A percentile compares a stretch with the other conserved stretches of the same genome.
These are phyloP conservation scores for Bacterosira constricta DNA, from an alignment of 108 stramenopile species.

Conservation along the genomic window DNA sequence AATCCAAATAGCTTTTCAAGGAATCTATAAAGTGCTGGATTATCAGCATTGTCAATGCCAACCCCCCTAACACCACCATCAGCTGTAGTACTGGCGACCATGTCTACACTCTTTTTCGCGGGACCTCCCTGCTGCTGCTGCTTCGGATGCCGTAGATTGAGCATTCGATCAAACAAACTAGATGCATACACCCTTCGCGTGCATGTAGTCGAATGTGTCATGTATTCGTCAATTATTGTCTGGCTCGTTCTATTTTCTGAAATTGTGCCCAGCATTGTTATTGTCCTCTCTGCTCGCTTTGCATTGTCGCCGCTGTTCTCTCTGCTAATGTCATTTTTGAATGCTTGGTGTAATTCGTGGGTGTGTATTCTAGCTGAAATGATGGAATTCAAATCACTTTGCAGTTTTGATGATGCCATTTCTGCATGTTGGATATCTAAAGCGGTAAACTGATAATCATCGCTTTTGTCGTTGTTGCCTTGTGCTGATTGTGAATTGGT, in stretches of 20 bases:
- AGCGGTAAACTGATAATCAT: not conserved
- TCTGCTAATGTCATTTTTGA: not conserved
- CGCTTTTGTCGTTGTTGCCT: not conserved
- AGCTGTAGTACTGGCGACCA: not conserved
- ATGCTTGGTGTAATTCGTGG: conserved; percentile 24
- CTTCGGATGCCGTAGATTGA: conserved; percentile 1
- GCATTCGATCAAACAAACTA: conserved; percentile 36
- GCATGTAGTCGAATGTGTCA: conserved; percentile 37
- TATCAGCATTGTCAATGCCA: not conserved
- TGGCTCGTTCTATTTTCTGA: no score
- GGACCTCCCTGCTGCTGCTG: no score
- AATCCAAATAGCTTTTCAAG: conserved; percentile 25
- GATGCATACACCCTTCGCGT: conserved; percentile 30
- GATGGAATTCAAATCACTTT: conserved; percentile 27
- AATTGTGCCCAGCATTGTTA: no score
- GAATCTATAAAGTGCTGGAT: not conserved
- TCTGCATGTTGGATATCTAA: not conserved
- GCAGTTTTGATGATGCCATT: conserved; percentile 27
- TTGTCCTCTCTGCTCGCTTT: not conserved
- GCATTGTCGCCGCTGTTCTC: not conserved
- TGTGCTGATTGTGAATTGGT: no score
- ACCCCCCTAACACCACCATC: not conserved
- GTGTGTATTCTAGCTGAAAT: conserved; percentile 20
- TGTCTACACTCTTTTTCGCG: not conserved
- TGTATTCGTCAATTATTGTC: conserved; percentile 32